Conservation (phyloP, 306 rosid species). For the Rosa lucieae region DNA sequence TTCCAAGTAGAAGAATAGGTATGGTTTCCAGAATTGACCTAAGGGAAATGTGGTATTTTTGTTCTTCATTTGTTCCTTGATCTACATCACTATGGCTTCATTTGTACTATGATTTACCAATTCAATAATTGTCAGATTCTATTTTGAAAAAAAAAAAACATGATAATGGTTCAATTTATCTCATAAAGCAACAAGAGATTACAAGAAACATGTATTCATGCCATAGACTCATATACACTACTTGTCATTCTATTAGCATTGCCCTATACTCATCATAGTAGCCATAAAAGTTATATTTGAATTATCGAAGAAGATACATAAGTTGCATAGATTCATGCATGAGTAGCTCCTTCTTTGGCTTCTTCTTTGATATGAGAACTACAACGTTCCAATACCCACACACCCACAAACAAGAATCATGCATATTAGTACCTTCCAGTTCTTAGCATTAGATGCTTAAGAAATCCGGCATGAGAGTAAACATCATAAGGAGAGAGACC, state of each 20-base stretch:
- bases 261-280: background rate
- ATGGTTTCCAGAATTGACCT: background rate
- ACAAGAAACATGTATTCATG: background rate
- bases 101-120: background rate
- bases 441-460: slow-evolving; percentile 94
- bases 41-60: background rate
- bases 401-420: background rate
- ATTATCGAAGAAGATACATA: background rate
- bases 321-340: background rate
- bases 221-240: background rate
- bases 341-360: background rate
- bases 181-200: background rate
- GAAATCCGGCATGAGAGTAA: slow-evolving; percentile 77
- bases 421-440: slow-evolving; percentile 73
- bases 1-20: background rate
- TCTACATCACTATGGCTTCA: background rate
- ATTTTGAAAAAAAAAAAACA: background rate
- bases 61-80: background rate
- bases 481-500: slow-evolving; percentile 79
- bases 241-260: background rate
- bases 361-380: slow-evolving; percentile 3
- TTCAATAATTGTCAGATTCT: background rate
- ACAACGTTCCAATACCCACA: background rate
- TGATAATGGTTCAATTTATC: background rate
- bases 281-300: background rate